Conservation (phyloP, 495 filamentous ascomycete genomes). For the Penicillium ucsense region DNA sequence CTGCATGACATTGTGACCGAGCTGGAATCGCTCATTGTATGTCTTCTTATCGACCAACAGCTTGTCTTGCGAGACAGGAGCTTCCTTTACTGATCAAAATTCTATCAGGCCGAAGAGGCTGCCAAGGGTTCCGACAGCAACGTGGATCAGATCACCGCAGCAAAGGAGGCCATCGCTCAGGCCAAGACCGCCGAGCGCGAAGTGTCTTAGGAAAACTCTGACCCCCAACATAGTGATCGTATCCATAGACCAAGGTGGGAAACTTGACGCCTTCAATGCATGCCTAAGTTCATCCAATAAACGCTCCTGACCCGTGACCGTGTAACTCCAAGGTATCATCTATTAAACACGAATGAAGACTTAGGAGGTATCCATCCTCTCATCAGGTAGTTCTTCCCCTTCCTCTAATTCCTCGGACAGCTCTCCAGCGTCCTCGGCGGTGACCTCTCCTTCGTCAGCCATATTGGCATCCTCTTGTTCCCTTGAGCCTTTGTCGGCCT, state of each 20-base stretch:
- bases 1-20: slow-evolving; percentile 57
- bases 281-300: slow-evolving; percentile 11
- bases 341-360: slow-evolving; percentile 15
- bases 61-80: not conserved
- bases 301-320: slow-evolving; percentile 13
- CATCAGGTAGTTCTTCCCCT: slow-evolving; percentile 45
- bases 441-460: slow-evolving; percentile 59
- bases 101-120: slow-evolving; percentile 32
- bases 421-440: slow-evolving; percentile 29
- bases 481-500: slow-evolving; percentile 19
- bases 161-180: slow-evolving; percentile 51
- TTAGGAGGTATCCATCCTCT: slow-evolving; percentile 64
- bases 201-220: slow-evolving; percentile 21
- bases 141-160: slow-evolving; percentile 44
- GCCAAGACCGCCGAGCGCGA: slow-evolving; percentile 43
- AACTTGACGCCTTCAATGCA: slow-evolving; percentile 6
- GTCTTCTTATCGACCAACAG: slow-evolving; percentile 8
- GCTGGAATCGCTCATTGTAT: slow-evolving; percentile 56
- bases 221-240: slow-evolving; percentile 5
- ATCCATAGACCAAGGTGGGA: slow-evolving; percentile 3
- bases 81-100: not conserved
- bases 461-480: slow-evolving; percentile 45
- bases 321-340: slow-evolving; percentile 23
- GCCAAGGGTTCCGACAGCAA: slow-evolving; percentile 39
- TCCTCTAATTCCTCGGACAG: slow-evolving; percentile 34